Conservation (phyloP, 208 protist species). For the Crithidia bombi region DNA sequence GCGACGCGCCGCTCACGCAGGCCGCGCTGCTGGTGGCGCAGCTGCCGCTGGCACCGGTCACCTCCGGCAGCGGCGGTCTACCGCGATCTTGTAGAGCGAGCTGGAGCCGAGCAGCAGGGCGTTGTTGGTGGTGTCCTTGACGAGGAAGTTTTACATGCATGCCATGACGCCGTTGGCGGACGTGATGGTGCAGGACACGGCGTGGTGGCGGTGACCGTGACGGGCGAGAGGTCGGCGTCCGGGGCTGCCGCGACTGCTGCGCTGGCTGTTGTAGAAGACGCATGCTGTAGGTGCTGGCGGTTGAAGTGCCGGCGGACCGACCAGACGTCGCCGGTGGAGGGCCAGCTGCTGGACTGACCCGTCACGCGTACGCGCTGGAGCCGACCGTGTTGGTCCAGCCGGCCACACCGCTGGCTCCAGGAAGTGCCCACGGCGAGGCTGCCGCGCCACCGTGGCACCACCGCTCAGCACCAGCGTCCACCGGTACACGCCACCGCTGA, state of each 20-base stretch:
- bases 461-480: conserved; percentile 17
- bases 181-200: conserved; percentile 37
- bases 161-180: conserved; percentile 30
- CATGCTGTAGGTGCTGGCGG: conserved; percentile 28
- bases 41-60: conserved; percentile 26
- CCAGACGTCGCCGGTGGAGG: conserved; percentile 37
- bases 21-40: conserved; percentile 31
- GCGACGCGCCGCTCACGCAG: conserved; percentile 28
- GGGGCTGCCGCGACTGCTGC: background rate
- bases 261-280: conserved; percentile 38
- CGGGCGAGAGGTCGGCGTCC: conserved; percentile 6
- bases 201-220: conserved; percentile 21
- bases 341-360: conserved; percentile 28
- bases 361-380: conserved; percentile 11
- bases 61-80: conserved; percentile 30
- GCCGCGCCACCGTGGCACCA: conserved; percentile 5
- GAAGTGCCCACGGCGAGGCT: conserved; percentile 19
- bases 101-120: conserved; percentile 35
- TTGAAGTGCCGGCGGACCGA: conserved; percentile 36
- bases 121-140: conserved; percentile 24
- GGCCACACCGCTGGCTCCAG: background rate
- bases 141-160: conserved; percentile 41
- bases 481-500: conserved; percentile 21
- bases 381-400: conserved; percentile 13
- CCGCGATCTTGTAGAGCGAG: conserved; percentile 18